Conservation (phyloP, 768 basidiomycete genomes). For the Lactifluus echinatus region DNA sequence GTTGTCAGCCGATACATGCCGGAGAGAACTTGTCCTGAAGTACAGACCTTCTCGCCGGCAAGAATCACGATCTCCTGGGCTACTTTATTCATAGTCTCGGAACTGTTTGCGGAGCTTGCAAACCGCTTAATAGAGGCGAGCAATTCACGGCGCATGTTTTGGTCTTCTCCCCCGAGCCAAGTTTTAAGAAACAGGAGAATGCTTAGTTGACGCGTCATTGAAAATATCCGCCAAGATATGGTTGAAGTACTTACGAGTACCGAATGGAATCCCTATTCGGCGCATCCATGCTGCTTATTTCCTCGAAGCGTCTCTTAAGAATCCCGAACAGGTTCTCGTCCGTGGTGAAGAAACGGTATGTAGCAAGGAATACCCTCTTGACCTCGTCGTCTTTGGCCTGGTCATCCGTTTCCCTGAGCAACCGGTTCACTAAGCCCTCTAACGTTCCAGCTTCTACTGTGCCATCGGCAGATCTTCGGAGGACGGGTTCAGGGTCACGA, state of each 20-base stretch:
- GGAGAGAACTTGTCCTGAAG: not conserved
- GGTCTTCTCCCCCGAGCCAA: conserved; percentile 7
- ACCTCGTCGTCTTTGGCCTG: conserved; percentile 30
- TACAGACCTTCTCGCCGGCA: conserved; percentile 10
- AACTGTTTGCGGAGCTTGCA: not conserved
- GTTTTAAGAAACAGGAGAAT: conserved; percentile 6
- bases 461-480: conserved; percentile 21
- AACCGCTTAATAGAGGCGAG: conserved; percentile 21
- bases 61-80: conserved; percentile 1
- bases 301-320: conserved; percentile 33
- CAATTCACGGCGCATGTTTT: conserved; percentile 23
- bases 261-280: not conserved
- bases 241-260: conserved; percentile 9
- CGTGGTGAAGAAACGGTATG: conserved; percentile 36
- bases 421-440: conserved; percentile 34
- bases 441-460: conserved; percentile 34
- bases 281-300: conserved; percentile 19
- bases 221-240: not conserved
- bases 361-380: conserved; percentile 34
- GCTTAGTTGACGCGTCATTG: conserved; percentile 1
- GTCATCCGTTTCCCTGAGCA: conserved; percentile 26
- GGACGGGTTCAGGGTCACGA: conserved; percentile 6
- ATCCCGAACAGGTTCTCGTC: conserved; percentile 33
- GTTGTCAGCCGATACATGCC: not conserved
- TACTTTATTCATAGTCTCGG: conserved; percentile 3